phyloP scores from a whole-genome alignment of 306 rosid genomes.

The Spatholobus suberectus region DNA sequence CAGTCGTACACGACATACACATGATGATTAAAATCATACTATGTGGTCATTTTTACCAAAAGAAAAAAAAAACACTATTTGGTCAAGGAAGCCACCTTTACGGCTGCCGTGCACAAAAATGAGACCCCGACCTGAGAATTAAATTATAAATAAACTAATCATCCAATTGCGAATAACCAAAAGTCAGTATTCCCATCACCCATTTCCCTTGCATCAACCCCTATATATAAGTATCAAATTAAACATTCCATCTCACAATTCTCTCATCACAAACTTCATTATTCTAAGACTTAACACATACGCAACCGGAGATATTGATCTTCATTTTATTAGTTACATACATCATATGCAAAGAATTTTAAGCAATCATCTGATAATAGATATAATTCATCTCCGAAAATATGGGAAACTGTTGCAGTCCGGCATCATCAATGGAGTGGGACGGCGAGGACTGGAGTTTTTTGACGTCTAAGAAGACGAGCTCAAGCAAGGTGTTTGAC shows the following conservation, averaged over 20 bases:
- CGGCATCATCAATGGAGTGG: conserved; percentile 46
- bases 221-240: not conserved
- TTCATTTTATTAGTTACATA: too few relatives aligned
- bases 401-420: conserved; percentile 60
- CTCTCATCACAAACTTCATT: not conserved
- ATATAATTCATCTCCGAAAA: not conserved
- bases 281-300: not conserved
- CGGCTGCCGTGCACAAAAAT: not conserved
- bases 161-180: not conserved
- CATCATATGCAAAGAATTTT: not conserved
- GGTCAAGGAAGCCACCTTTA: not conserved
- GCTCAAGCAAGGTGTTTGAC: conserved; percentile 36
- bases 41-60: too few relatives aligned
- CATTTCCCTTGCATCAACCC: not conserved
- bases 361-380: not conserved
- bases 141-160: not conserved
- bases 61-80: too few relatives aligned
- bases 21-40: not conserved
- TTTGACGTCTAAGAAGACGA: not conserved
- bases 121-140: not conserved
- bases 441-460: conserved; percentile 56
- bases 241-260: not conserved
- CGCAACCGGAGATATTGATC: not conserved
- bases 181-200: not conserved
- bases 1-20: not conserved